Conservation (phyloP, 495 filamentous ascomycete genomes). For the Neurospora pannonica region DNA sequence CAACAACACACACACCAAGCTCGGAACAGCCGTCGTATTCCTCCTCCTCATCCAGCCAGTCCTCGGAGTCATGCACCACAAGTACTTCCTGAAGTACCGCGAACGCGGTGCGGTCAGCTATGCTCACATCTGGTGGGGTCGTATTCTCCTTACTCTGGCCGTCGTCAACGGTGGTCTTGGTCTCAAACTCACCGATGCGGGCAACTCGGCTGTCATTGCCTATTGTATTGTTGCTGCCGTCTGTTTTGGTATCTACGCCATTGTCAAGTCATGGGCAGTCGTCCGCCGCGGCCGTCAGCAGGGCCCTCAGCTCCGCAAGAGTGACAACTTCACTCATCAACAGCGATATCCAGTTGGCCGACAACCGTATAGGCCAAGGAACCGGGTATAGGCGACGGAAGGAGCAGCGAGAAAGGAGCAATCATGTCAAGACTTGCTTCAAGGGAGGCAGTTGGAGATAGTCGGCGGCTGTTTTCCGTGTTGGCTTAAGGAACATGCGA, state of each 20-base stretch:
- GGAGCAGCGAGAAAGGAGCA: not conserved
- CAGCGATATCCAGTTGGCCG: not conserved
- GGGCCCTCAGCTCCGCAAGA: not conserved
- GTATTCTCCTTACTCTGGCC: slow-evolving; percentile 51
- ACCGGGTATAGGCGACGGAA: not conserved
- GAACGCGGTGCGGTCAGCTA: slow-evolving; percentile 46
- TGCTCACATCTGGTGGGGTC: slow-evolving; percentile 62
- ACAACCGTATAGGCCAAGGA: not conserved
- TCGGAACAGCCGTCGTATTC: slow-evolving; percentile 52
- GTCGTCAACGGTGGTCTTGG: slow-evolving; percentile 66
- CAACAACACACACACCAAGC: slow-evolving; percentile 30
- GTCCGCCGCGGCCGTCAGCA: not conserved
- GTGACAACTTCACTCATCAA: not conserved
- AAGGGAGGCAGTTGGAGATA: no score
- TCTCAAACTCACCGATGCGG: slow-evolving; percentile 38
- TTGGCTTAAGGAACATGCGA: not conserved
- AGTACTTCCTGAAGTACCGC: slow-evolving; percentile 37
- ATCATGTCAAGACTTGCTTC: no score
- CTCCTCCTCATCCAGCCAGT: slow-evolving; percentile 56
- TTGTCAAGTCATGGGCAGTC: slow-evolving; percentile 12
- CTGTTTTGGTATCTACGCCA: slow-evolving; percentile 35
- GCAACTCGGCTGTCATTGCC: slow-evolving; percentile 40
- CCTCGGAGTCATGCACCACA: slow-evolving; percentile 57
- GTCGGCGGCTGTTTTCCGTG: not conserved
- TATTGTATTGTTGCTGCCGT: slow-evolving; percentile 52